Conservation (phyloP, 257 asterid species). For the Solanum pinnatisectum region DNA sequence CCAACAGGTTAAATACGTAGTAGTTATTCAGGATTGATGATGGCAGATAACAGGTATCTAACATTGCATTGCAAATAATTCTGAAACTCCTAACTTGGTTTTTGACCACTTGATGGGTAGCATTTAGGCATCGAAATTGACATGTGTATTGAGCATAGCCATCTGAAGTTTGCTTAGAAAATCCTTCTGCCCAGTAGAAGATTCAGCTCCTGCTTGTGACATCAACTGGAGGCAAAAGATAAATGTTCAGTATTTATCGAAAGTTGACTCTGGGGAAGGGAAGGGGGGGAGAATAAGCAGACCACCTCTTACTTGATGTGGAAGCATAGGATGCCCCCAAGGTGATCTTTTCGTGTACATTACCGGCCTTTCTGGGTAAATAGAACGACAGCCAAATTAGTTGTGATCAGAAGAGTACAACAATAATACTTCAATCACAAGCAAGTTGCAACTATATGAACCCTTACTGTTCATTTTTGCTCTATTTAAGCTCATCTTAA, state of each 20-base stretch:
- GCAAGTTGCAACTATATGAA: background rate
- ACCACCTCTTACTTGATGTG: conserved; percentile 50
- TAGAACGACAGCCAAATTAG: background rate
- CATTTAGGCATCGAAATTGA: conserved; percentile 23
- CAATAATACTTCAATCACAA: background rate
- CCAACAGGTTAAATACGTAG: background rate
- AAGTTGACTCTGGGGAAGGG: background rate
- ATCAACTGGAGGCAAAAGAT: conserved; percentile 33
- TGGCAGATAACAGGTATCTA: background rate
- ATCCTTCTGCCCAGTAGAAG: conserved; percentile 60
- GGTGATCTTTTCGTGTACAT: conserved; percentile 55
- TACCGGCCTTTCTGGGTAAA: conserved; percentile 68
- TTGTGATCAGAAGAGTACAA: background rate
- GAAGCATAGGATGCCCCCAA: conserved; percentile 65
- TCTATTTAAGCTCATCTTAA: background rate
- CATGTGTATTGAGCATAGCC: conserved; percentile 52
- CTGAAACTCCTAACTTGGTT: background rate
- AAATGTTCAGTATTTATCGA: background rate
- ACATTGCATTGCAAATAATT: background rate
- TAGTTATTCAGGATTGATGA: background rate
- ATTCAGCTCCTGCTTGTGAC: conserved; percentile 28
- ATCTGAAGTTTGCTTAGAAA: conserved; percentile 61
- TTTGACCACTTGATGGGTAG: conserved; percentile 7
- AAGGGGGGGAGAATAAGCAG: background rate
- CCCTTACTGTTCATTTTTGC: background rate